phyloP scores from a whole-genome alignment of 148 eudicot genomes.

The Rhododendron ovatum region DNA sequence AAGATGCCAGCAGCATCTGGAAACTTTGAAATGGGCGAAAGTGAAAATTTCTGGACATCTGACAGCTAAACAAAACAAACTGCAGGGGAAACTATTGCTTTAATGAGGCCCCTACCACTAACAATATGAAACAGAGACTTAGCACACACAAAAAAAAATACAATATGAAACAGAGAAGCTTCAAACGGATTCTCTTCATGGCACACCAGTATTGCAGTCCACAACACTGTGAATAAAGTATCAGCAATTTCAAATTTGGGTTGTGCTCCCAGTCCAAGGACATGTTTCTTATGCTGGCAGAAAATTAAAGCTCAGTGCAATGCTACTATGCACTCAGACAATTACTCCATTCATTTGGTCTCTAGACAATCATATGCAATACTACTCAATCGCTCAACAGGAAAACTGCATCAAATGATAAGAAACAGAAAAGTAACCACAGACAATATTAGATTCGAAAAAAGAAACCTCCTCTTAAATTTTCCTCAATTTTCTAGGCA shows the following conservation, averaged over 20 bases:
- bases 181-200: not conserved
- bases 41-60: not conserved
- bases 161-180: not conserved
- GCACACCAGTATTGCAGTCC: not conserved
- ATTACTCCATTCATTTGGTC: not conserved
- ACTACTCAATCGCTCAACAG: not conserved
- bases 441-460: not conserved
- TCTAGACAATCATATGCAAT: not conserved
- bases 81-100: not conserved
- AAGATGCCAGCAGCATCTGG: not conserved
- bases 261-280: not conserved
- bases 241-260: not conserved
- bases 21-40: not conserved
- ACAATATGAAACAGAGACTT: not conserved
- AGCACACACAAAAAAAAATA: too few species aligned
- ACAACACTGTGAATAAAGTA: not conserved
- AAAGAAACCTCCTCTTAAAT: not conserved
- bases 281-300: not conserved
- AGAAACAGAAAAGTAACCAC: not conserved
- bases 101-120: not conserved
- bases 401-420: not conserved
- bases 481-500: not conserved
- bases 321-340: not conserved
- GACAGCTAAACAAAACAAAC: not conserved
- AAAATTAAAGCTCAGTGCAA: not conserved